phyloP scores from a whole-genome alignment of 225 moss, liverwort and hornwort genomes.

The Rhytidiadelphus loreus region DNA sequence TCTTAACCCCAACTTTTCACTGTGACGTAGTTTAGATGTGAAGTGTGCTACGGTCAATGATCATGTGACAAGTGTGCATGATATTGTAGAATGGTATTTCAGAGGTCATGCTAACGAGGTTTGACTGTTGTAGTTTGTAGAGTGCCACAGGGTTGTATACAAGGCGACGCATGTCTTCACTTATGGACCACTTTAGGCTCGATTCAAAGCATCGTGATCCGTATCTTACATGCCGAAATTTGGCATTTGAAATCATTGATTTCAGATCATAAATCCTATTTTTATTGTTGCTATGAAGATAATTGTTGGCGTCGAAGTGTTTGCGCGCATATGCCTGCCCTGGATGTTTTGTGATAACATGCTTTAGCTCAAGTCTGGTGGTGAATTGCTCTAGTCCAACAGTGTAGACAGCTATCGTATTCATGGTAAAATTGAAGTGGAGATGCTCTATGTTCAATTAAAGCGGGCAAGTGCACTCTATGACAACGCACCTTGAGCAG shows the following conservation, averaged over 20 bases:
- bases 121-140: background rate
- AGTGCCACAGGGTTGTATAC: background rate
- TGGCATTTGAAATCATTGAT: background rate
- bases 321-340: background rate
- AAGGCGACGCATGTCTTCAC: background rate
- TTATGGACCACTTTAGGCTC: constrained; percentile 9
- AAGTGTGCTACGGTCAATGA: background rate
- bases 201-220: background rate
- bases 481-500: background rate
- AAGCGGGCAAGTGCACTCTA: background rate
- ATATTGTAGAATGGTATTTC: background rate
- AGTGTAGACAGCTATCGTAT: background rate
- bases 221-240: background rate
- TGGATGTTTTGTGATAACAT: background rate
- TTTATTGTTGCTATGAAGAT: background rate
- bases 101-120: background rate
- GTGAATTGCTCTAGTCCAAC: background rate
- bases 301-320: background rate
- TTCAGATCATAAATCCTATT: background rate
- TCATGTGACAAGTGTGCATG: background rate
- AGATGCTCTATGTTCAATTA: background rate
- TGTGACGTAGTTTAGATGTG: background rate
- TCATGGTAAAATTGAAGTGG: background rate
- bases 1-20: background rate
- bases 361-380: background rate